Evolutionary conservation across 768 basidiomycete species (phyloP).

Genomic region (Glaciozyma martinii): DNA sequence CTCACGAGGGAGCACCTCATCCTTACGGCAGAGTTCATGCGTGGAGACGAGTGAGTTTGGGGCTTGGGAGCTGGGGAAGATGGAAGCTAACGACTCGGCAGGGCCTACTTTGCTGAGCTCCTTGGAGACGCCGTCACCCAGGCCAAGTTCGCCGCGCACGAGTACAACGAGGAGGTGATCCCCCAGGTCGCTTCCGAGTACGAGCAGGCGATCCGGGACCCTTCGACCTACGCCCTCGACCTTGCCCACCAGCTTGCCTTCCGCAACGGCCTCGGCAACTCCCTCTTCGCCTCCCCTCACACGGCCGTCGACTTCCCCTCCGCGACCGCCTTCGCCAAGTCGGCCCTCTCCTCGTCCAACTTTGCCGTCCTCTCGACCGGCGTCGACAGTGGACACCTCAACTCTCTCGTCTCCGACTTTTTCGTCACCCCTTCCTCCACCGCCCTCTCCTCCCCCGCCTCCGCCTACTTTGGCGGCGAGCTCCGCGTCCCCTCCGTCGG

Average conservation of each 20-base stretch:
- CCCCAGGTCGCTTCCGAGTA: conserved; percentile 63
- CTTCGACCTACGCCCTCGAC: conserved; percentile 67
- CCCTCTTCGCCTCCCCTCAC: conserved; percentile 73
- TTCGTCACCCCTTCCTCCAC: conserved; percentile 47
- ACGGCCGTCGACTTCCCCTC: conserved; percentile 45
- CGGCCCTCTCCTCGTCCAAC: conserved; percentile 67
- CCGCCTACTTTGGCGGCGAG: conserved; percentile 76
- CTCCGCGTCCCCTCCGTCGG: conserved; percentile 54
- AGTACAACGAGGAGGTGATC: conserved; percentile 46
- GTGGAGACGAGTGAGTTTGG: conserved; percentile 81
- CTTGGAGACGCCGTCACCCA: conserved; percentile 76
- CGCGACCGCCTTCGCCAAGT: conserved; percentile 57
- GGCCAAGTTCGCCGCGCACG: conserved; percentile 53
- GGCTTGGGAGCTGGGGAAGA: neutral
- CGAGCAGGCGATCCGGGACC: conserved; percentile 51
- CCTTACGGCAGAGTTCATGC: conserved; percentile 87
- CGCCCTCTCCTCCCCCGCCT: conserved; percentile 39
- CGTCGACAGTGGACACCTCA: conserved; percentile 60
- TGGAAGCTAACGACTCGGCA: conserved; percentile 37
- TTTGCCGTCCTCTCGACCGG: conserved; percentile 81
- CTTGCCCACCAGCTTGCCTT: conserved; percentile 83
- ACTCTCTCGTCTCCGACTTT: conserved; percentile 61
- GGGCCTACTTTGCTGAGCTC: conserved; percentile 80
- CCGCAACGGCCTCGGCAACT: conserved; percentile 84
- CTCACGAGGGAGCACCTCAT: conserved; percentile 83